phyloP scores from a whole-genome alignment of 1,284 basidiomycete genomes.

The Coniferiporia weirii region DNA sequence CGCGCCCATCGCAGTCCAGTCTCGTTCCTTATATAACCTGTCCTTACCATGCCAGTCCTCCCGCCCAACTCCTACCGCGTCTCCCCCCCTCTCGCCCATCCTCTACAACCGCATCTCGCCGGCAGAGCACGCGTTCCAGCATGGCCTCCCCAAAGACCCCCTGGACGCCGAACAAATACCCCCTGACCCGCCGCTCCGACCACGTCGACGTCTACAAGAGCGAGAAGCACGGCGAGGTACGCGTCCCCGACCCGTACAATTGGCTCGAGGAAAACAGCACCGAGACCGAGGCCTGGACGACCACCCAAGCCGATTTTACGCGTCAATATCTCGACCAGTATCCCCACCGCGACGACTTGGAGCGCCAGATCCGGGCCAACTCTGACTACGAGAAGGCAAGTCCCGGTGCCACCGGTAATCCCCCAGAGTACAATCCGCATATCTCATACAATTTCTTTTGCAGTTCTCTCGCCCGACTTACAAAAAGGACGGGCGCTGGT shows the following conservation, averaged over 20 bases:
- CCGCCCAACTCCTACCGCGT: too few species aligned
- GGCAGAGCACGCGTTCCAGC: background rate
- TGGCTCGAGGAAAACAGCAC: slow-evolving; percentile 61
- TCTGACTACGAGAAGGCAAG: slow-evolving; percentile 67
- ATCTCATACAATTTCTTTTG: slow-evolving; percentile 3
- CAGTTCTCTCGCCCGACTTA: slow-evolving; percentile 60
- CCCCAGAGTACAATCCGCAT: background rate
- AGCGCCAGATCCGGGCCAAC: slow-evolving; percentile 55
- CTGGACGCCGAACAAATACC: slow-evolving; percentile 51
- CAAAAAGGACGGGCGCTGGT: slow-evolving; percentile 66
- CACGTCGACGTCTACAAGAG: slow-evolving; percentile 68
- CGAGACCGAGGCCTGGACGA: slow-evolving; percentile 63
- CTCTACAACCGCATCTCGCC: background rate
- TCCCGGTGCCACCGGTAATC: background rate
- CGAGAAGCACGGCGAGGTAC: slow-evolving; percentile 51
- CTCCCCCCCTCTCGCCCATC: background rate
- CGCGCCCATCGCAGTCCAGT: too few species aligned
- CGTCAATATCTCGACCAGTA: slow-evolving; percentile 57
- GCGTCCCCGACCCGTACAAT: slow-evolving; percentile 66
- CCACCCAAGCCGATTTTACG: slow-evolving; percentile 59
- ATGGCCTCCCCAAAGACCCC: slow-evolving; percentile 29
- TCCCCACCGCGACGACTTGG: slow-evolving; percentile 50
- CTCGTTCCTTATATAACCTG: too few species aligned
- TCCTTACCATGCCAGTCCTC: too few species aligned
- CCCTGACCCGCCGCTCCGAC: slow-evolving; percentile 54